Evolutionary conservation across 345 rosid genomes (phyloP), one percentile per base, ranked within the genome.

Genomic region (Rhizophora mangle): DNA sequence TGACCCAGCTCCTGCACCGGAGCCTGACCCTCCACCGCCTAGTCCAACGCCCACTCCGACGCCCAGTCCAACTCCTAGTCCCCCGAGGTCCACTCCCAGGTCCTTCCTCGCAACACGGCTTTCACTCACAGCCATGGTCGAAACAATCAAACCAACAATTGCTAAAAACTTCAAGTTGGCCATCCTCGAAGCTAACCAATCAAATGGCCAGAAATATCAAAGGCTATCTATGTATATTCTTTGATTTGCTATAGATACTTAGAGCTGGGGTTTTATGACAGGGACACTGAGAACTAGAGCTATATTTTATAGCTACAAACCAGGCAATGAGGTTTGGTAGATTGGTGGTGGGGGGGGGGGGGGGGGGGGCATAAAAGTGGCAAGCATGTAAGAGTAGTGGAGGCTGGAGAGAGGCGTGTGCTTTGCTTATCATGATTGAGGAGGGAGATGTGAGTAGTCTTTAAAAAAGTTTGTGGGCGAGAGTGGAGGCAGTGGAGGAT

Each of bases 21-120:
- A 82, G 4, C 91, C 84, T 2, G 85, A 78, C 1, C 87, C 85
- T 22, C 78, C 27, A 24, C 86, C 87, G 19, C 80, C 82, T 20
- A 89, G 65, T 43, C 93, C 97, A 63, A 89, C 52, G 24, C 97
- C 92, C 10, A 80, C 0, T 6, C 89, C 93, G 26, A 82, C 74
- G n/a, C 96, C 96, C 53, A 81, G 0, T 61, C 97, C 96, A 57
- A 85, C 70, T 13, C 97, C 93, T 36, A 86, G 47, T 20, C 97
- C 97, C 2, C 93, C 96, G 26, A 88, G 87, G 83, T 92, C 90
- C 55, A 89, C 1, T 6, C 92, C 96, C 30, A 92, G 79, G 77
- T 92, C 92, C 74, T 92, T 84, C 57, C 96, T 85, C 21, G 89
- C 90, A 31, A 78, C 78, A 11, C 93, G 86, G 83, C 87, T 73